phyloP scores from a whole-genome alignment of 768 basidiomycete species.

The Naganishia kalamii region DNA sequence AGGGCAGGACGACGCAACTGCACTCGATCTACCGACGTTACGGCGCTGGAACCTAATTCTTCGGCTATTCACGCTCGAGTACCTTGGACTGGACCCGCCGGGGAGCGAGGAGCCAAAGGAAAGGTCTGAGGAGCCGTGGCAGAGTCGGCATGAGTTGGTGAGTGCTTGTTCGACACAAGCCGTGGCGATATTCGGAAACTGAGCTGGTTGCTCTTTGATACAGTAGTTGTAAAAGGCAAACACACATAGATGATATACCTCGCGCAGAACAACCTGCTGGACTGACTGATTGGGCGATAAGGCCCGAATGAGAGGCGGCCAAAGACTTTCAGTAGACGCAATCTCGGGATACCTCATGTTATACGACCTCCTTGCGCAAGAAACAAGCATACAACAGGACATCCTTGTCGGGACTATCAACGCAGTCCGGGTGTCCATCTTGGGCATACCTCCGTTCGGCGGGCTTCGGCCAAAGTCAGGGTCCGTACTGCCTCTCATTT shows the following conservation, averaged over 20 bases:
- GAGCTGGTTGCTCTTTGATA: background rate
- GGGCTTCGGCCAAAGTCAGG: background rate
- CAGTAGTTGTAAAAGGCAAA: conserved; percentile 3
- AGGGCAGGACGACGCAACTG: conserved; percentile 76
- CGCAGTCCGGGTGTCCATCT: background rate
- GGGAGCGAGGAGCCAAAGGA: background rate
- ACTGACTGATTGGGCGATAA: too few relatives aligned
- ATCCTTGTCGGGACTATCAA: conserved; percentile 5
- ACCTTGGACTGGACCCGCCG: conserved; percentile 55
- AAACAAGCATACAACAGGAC: conserved; percentile 3
- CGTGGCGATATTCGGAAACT: too few relatives aligned
- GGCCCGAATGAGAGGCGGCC: too few relatives aligned
- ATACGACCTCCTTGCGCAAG: conserved; percentile 3
- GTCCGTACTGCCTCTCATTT: background rate
- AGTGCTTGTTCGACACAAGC: too few relatives aligned
- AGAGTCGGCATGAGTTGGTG: background rate
- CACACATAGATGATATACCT: too few relatives aligned
- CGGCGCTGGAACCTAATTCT: conserved; percentile 82
- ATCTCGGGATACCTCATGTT: too few relatives aligned
- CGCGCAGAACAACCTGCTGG: too few relatives aligned
- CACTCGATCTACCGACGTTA: conserved; percentile 76
- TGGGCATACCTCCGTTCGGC: background rate
- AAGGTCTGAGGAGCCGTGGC: background rate
- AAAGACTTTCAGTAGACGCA: too few relatives aligned
- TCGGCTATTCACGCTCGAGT: conserved; percentile 82